Base-by-base conservation (phyloP, 345 rosid genomes). In the Cardamine chenopodiifolia region DNA sequence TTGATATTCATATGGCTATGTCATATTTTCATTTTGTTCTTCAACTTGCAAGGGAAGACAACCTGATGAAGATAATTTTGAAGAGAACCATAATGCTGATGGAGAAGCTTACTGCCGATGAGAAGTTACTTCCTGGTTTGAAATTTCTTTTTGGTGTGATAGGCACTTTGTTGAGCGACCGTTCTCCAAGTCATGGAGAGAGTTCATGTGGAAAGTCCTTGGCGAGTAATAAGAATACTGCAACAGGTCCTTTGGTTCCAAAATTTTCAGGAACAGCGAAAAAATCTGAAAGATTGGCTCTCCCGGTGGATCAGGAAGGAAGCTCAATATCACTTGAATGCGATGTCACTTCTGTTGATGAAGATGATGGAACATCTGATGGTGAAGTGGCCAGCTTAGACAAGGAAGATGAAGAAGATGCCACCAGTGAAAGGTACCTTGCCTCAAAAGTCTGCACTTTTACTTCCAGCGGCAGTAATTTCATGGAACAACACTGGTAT, bases 401-500 rank as follows among this genome's bases (percentile, higher is more conserved):
- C 77, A 95, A 92, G 79, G 97, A 92, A 79, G 99, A 92, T 60
- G 99, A 95, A 67, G 98, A 89, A 35, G 99, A 95, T 80, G 78
- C 84, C 66, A 89, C 85, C 76, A 90, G 93, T 79, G 99, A 95
- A 79, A 88, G 86, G 80, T 87, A 81, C 54, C 96, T 95, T 73
- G 97, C 98, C 70, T 89, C 97, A 49, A 89, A 90, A 83, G 97
- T 95, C 61, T 95, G 99, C 78, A 95, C 99, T 28, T 95, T 95
- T 82, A 92, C 98, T 65, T 92, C 96, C 66, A 95, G 99, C 78
- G 99, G 99, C 65, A 95, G 92, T 85, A 95, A 92, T 80, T 95
- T 92, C 80, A 95, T 90, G 98, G 99, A 95, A 75, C 99, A 95
- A 61, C 99, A 95, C 77, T 95, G 99, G 99, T 95, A 95, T 71